Evolutionary conservation across 257 asterid species (phyloP).

Genomic region (Ilex aquifolium): DNA sequence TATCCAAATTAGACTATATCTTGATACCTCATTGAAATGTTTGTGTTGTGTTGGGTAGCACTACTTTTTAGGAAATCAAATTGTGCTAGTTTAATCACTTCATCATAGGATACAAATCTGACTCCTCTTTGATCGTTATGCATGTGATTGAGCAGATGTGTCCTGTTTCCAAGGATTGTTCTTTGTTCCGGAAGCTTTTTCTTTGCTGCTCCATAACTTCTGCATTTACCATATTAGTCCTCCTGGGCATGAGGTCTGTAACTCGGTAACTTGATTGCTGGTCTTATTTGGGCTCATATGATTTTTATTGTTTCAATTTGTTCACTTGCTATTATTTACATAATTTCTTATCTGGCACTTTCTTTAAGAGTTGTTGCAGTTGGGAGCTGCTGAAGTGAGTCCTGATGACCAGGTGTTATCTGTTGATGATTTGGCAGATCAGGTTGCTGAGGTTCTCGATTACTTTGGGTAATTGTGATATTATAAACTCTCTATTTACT

Average conservation of each 20-base stretch:
- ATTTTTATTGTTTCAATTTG: background rate
- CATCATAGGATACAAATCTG: background rate
- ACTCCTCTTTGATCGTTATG: background rate
- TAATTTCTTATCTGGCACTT: constrained; percentile 20
- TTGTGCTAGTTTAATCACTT: no score
- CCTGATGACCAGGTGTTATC: constrained; percentile 30
- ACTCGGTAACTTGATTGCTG: constrained; percentile 9
- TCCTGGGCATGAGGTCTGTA: constrained; percentile 70
- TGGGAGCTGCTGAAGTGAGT: constrained; percentile 34
- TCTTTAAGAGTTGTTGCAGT: constrained; percentile 32
- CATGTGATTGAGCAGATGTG: background rate
- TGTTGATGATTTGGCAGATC: constrained; percentile 51
- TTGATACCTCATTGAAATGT: no score
- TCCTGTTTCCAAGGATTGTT: constrained; percentile 34
- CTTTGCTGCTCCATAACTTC: constrained; percentile 58
- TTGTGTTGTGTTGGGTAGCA: no score
- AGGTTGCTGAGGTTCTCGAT: constrained; percentile 41
- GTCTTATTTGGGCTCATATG: background rate
- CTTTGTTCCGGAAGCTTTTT: constrained; percentile 65
- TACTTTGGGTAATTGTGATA: constrained; percentile 35
- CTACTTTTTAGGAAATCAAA: no score
- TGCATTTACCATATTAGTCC: constrained; percentile 67
- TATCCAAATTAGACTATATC: no score
- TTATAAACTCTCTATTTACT: background rate
- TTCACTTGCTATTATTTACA: constrained; percentile 5